Conservation (phyloP, 192 early-diverging fungal genomes). For the Fimicolochytrium jonesii region DNA sequence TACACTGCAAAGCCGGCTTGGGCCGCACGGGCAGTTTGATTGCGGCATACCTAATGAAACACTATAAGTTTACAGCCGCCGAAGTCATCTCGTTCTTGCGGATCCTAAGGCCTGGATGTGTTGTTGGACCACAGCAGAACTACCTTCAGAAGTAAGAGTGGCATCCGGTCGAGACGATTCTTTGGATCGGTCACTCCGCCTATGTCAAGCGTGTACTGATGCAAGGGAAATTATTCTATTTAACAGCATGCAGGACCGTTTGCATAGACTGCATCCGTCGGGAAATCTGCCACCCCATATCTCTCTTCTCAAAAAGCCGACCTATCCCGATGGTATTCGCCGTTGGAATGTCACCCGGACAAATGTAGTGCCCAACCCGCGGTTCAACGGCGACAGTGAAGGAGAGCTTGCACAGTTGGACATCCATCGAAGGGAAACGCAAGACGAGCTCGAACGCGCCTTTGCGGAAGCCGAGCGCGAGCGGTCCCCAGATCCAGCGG, state of each 20-base stretch:
- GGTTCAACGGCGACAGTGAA: background rate
- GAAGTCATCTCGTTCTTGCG: slow-evolving; percentile 64
- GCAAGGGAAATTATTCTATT: too few species aligned
- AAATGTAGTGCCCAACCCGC: background rate
- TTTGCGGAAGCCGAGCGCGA: background rate
- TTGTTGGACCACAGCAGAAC: slow-evolving; percentile 75
- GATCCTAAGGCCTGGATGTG: slow-evolving; percentile 63
- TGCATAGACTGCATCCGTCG: slow-evolving; percentile 47
- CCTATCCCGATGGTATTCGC: slow-evolving; percentile 24
- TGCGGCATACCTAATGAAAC: slow-evolving; percentile 62
- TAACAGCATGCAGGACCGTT: slow-evolving; percentile 44
- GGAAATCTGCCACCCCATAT: slow-evolving; percentile 31
- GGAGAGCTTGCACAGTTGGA: background rate
- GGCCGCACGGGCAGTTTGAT: slow-evolving; percentile 57
- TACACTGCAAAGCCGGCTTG: slow-evolving; percentile 62
- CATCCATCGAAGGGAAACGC: background rate
- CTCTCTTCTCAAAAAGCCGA: slow-evolving; percentile 35
- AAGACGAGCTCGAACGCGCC: slow-evolving; percentile 1
- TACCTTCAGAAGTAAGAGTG: slow-evolving; percentile 55
- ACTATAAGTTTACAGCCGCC: slow-evolving; percentile 61
- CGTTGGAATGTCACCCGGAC: background rate
- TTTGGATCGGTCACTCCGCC: background rate
- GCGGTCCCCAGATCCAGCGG: background rate
- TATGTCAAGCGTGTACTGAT: background rate
- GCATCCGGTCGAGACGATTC: too few species aligned